Evolutionary conservation across 2,329 filamentous ascomycete species (phyloP).

Genomic region (Sclerotinia sclerotiorum): DNA sequence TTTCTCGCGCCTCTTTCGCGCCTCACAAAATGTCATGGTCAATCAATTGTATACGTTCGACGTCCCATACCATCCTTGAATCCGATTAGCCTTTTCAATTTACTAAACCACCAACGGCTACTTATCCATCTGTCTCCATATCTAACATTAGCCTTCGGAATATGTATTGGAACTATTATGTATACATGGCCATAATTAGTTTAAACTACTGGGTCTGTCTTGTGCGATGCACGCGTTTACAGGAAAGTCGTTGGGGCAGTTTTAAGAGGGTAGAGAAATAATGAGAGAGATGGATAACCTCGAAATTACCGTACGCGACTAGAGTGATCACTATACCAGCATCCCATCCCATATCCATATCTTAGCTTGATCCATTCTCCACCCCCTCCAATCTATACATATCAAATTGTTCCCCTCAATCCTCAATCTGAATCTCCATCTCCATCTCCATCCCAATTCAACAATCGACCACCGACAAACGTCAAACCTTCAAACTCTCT

Average conservation of each 20-base stretch:
- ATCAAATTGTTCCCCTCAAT: slow-evolving; percentile 8
- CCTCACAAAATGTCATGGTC: neutral
- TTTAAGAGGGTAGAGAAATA: neutral
- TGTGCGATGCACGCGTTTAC: neutral
- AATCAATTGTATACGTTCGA: neutral
- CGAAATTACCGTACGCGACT: neutral
- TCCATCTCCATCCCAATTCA: neutral
- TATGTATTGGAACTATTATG: slow-evolving; percentile 12
- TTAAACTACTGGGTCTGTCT: slow-evolving; percentile 6
- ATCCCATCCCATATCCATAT: slow-evolving; percentile 10
- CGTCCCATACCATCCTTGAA: neutral
- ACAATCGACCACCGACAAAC: neutral
- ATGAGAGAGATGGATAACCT: neutral
- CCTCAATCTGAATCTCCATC: neutral
- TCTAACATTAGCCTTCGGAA: slow-evolving; percentile 2
- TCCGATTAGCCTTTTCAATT: neutral
- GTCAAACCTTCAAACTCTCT: neutral
- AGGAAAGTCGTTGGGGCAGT: neutral
- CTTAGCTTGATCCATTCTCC: slow-evolving; percentile 1
- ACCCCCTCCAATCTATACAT: slow-evolving; percentile 16
- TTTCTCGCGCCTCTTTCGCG: slow-evolving; percentile 1
- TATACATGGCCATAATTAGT: slow-evolving; percentile 1
- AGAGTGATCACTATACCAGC: neutral
- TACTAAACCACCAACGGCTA: neutral
- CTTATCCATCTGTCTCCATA: slow-evolving; percentile 5